Evolutionary conservation across 345 rosid genomes (phyloP), one percentile per base, ranked within the genome.

Genomic region (Hibiscus tridactylites): DNA sequence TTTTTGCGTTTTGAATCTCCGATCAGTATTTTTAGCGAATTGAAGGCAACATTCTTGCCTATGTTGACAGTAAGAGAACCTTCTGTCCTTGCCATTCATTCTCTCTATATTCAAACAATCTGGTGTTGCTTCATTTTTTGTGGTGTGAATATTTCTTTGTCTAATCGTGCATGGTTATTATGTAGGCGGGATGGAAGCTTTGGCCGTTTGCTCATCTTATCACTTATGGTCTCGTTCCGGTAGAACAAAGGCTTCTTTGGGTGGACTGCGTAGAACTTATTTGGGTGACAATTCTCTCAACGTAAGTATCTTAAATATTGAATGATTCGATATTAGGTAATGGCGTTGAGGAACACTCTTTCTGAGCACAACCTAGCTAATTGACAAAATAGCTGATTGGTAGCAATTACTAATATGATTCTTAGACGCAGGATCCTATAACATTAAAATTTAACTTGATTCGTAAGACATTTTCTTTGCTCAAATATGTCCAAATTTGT

Each of bases 131-230:
- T 68, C 24, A 9, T 7, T 67, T 24, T 26, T 33, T 0, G 35
- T 13, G 12, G 12, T 46, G 5, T 44, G 5, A 13, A 44, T n/a
- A 47, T 35, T 17, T 35, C 39, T 17, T 59, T 33, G 49, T 17
- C 65, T 68, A 49, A 12, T 71, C 70, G 44, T 21, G 37, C 74
- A 64, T 68, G 77, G 54, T 80, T 70, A 6, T 49, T 39, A 2
- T 74, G 75, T 88, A 95, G 99, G 99, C 99, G 4, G 99, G 99
- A 9, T 92, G 99, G 99, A 95, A 95, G 76, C 93, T 95, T 54
- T 95, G 99, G 99, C 99, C 99, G 33, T 95, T 92, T 75, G 99
- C 99, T 68, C 97, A 95, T 87, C 88, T 94, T 75, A 73, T 92
- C 69, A 95, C 99, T 15, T 90, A 95, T 46, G 99, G 99, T 68